Conservation (phyloP, 257 asterid species). For the Solanum bukasovii region DNA sequence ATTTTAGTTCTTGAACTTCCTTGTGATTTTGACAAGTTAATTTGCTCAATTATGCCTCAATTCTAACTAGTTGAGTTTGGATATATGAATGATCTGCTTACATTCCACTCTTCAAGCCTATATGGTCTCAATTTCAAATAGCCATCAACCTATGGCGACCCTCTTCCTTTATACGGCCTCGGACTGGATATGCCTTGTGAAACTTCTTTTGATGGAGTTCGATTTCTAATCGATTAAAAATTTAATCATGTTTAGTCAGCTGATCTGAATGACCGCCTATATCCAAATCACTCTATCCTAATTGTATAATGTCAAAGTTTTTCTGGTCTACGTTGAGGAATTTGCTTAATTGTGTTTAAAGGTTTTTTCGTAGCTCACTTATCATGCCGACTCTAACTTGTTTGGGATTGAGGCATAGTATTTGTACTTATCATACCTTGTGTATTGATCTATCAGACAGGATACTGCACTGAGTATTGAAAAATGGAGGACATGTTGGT, state of each 20-base stretch:
- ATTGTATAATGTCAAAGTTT: neutral
- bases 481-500: slow-evolving; percentile 70
- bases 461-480: neutral
- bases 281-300: neutral
- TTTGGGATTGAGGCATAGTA: neutral
- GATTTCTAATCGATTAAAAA: neutral
- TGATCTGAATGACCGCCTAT: neutral
- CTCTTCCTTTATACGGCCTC: neutral
- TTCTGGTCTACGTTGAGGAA: neutral
- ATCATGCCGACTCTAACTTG: neutral
- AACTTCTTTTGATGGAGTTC: neutral
- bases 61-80: neutral
- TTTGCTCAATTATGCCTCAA: neutral
- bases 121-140: neutral
- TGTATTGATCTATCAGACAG: neutral
- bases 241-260: neutral
- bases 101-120: neutral
- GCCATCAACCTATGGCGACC: neutral
- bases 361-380: neutral
- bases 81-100: neutral
- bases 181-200: neutral
- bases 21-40: neutral
- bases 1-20: neutral
- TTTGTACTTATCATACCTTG: neutral
- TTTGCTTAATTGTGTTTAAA: neutral